Evolutionary conservation across 352 stramenopile species (phyloP).

Genomic region (Pythium sukuiense): DNA sequence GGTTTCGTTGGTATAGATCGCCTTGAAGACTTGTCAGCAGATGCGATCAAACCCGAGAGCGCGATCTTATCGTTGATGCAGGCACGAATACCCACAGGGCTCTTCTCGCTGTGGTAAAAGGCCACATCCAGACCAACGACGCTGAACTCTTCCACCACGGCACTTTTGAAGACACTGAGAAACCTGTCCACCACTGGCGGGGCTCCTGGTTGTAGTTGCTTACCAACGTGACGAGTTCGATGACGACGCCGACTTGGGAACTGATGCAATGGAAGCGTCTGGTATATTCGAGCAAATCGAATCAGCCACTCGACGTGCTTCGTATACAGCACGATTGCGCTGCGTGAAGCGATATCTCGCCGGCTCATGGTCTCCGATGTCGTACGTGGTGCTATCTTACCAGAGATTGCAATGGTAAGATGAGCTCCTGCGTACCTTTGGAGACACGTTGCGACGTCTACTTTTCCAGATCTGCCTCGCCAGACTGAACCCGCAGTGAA

Average conservation of each 20-base stretch:
- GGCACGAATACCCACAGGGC: slow-evolving; percentile 55
- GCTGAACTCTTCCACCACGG: slow-evolving; percentile 57
- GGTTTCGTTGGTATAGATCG: not conserved
- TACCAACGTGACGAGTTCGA: not conserved
- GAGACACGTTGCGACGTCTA: slow-evolving; percentile 7
- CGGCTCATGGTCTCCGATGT: slow-evolving; percentile 31
- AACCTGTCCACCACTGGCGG: slow-evolving; percentile 14
- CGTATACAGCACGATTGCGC: slow-evolving; percentile 68
- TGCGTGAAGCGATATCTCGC: slow-evolving; percentile 53
- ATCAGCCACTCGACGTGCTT: slow-evolving; percentile 81
- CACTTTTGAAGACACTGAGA: slow-evolving; percentile 37
- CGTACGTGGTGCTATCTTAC: slow-evolving; percentile 37
- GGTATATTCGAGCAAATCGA: slow-evolving; percentile 51
- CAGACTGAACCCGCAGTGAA: slow-evolving; percentile 11
- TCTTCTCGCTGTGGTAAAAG: slow-evolving; percentile 72
- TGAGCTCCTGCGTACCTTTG: slow-evolving; percentile 35
- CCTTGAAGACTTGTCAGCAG: slow-evolving; percentile 24
- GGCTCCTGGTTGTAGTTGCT: no score
- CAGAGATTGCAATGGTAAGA: slow-evolving; percentile 45
- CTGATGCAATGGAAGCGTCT: slow-evolving; percentile 31
- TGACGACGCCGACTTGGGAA: slow-evolving; percentile 28
- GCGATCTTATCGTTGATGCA: slow-evolving; percentile 67
- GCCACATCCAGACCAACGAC: slow-evolving; percentile 67
- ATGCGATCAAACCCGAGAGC: slow-evolving; percentile 42
- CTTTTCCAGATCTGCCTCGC: not conserved